These are phyloP conservation scores for Kingdonia uniflora DNA, from an alignment of 164 flowering plant species.

Conservation along the genomic window DNA sequence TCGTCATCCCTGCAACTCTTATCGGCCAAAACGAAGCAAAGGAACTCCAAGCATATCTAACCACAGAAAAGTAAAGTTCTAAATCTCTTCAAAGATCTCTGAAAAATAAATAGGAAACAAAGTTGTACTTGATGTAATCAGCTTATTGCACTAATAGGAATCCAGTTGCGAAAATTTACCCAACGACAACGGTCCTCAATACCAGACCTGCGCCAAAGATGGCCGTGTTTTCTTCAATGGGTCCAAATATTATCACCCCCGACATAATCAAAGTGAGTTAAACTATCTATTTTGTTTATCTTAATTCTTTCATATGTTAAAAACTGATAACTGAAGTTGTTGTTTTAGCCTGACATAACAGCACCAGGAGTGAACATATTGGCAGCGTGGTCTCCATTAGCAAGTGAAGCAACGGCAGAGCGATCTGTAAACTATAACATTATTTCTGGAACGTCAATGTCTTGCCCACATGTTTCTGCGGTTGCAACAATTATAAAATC, in stretches of 20 bases:
- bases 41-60: constrained; percentile 20
- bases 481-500: constrained; percentile 39
- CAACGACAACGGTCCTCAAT: constrained; percentile 2
- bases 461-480: constrained; percentile 39
- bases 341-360: constrained; percentile 7
- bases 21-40: constrained; percentile 26
- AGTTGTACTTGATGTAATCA: neutral
- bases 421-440: constrained; percentile 22
- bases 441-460: constrained; percentile 42
- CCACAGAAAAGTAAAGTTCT: constrained; percentile 25
- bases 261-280: constrained; percentile 7
- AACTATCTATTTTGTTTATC: too few relatives aligned
- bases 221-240: constrained; percentile 8
- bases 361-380: constrained; percentile 9
- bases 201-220: constrained; percentile 5
- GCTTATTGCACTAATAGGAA: constrained; percentile 1
- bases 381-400: constrained; percentile 10
- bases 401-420: constrained; percentile 5
- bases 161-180: constrained; percentile 3
- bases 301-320: neutral
- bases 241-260: constrained; percentile 7
- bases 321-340: neutral
- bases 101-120: neutral
- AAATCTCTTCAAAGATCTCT: neutral
- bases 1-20: constrained; percentile 22